A percentile compares a stretch with the other conserved stretches of the same genome.
These are phyloP conservation scores for Trypanosoma caninum DNA, from an alignment of 208 protist genomes.

Conservation along the genomic window DNA sequence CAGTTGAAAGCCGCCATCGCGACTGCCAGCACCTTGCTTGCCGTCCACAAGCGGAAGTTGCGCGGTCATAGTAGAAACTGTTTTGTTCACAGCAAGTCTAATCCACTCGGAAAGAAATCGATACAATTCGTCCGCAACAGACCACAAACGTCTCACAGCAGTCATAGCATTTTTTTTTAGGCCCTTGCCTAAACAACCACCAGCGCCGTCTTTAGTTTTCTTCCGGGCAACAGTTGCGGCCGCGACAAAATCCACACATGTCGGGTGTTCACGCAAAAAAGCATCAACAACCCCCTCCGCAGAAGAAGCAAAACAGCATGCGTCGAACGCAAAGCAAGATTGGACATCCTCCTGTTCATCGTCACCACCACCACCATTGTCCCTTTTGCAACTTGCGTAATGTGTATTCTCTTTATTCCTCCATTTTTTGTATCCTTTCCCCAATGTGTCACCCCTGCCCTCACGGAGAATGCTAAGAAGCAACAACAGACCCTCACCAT, in stretches of 20 bases:
- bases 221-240: too few species aligned
- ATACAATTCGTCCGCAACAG: slow-evolving; percentile 14
- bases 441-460: too few species aligned
- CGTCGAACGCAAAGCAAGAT: background rate
- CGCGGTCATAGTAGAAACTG: background rate
- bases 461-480: background rate
- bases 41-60: background rate
- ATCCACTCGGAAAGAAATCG: slow-evolving; percentile 17
- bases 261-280: slow-evolving; percentile 1
- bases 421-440: background rate
- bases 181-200: background rate
- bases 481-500: slow-evolving; percentile 3
- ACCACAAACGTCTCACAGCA: background rate
- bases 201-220: too few species aligned
- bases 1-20: too few species aligned
- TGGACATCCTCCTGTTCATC: background rate
- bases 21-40: too few species aligned
- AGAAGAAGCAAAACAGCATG: background rate
- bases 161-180: background rate
- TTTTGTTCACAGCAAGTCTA: background rate
- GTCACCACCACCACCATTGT: background rate
- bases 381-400: background rate
- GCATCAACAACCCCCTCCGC: background rate
- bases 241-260: background rate
- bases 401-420: background rate